These are phyloP conservation scores for Echria macrotheca DNA, from an alignment of 495 filamentous ascomycete species.

Conservation along the genomic window DNA sequence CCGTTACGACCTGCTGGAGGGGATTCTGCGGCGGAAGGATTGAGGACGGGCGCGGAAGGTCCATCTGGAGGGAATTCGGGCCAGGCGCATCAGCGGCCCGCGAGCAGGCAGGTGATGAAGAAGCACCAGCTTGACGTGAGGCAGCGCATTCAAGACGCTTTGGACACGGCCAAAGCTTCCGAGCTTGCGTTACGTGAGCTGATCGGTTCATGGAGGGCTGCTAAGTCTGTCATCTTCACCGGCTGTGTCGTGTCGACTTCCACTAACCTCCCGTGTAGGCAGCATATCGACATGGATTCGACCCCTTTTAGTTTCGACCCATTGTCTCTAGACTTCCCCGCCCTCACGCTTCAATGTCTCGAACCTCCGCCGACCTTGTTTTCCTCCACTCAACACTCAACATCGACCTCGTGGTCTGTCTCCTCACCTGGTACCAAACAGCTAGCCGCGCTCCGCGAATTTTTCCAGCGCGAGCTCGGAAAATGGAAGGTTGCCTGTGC, in stretches of 20 bases:
- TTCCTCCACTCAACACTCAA: constrained; percentile 62
- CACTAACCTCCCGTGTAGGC: constrained; percentile 30
- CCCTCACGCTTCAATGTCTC: constrained; percentile 73
- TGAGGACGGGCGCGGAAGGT: constrained; percentile 18
- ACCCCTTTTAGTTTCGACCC: constrained; percentile 79
- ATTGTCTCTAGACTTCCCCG: constrained; percentile 72
- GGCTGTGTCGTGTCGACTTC: background rate
- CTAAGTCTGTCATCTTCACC: constrained; percentile 71
- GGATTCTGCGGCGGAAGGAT: no score
- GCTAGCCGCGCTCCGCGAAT: constrained; percentile 59
- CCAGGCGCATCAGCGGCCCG: constrained; percentile 32
- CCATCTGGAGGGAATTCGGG: no score
- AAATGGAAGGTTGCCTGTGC: constrained; percentile 51
- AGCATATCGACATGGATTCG: constrained; percentile 39
- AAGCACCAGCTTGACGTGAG: constrained; percentile 55
- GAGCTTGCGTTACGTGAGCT: constrained; percentile 80
- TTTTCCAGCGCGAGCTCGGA: constrained; percentile 59
- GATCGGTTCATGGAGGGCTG: constrained; percentile 70
- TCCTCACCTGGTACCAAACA: constrained; percentile 64
- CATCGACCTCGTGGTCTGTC: constrained; percentile 67
- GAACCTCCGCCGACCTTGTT: constrained; percentile 72
- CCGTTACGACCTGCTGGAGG: no score
- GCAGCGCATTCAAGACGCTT: constrained; percentile 52
- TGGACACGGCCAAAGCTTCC: constrained; percentile 71
- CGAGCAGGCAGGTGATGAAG: constrained; percentile 47